A percentile compares a stretch with the other conserved stretches of the same genome.
Conservation (phyloP, 176 grass and related monocot species). For the Carex pumila region DNA sequence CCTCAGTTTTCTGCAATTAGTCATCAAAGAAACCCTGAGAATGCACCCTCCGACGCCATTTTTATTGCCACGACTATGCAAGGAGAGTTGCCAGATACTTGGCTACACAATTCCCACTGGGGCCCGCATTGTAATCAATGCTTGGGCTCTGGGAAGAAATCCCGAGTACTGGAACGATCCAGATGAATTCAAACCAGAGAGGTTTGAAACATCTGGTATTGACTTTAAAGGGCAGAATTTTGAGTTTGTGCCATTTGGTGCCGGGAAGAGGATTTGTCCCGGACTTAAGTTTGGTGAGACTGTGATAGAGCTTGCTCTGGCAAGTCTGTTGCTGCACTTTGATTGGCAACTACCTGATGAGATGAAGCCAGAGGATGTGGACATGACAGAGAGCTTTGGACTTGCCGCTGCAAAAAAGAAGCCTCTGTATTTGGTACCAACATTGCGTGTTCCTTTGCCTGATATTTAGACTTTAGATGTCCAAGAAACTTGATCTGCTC, state of each 20-base stretch:
- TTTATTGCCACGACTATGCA: neutral
- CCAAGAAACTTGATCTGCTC: no score
- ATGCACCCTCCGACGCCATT: neutral
- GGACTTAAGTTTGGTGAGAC: neutral
- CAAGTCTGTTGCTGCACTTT: neutral
- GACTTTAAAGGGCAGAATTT: neutral
- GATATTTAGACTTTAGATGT: no score
- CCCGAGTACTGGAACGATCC: neutral
- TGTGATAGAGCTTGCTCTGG: neutral
- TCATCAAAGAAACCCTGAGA: neutral
- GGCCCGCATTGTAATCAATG: neutral
- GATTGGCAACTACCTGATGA: neutral
- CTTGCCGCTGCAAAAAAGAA: neutral
- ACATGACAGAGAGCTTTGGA: neutral
- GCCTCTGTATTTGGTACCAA: neutral
- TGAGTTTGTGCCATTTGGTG: neutral
- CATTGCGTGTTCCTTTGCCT: neutral
- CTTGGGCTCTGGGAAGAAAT: neutral
- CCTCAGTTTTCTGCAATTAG: neutral
- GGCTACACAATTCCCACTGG: neutral
- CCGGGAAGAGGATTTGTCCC: neutral
- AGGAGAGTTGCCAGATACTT: neutral
- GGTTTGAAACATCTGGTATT: neutral
- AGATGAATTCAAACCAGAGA: neutral
- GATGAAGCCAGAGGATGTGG: neutral